A percentile compares a stretch with the other conserved stretches of the same genome.
These are phyloP conservation scores for Cryptosporidium ryanae DNA, from an alignment of 169 alveolate species.

Conservation along the genomic window DNA sequence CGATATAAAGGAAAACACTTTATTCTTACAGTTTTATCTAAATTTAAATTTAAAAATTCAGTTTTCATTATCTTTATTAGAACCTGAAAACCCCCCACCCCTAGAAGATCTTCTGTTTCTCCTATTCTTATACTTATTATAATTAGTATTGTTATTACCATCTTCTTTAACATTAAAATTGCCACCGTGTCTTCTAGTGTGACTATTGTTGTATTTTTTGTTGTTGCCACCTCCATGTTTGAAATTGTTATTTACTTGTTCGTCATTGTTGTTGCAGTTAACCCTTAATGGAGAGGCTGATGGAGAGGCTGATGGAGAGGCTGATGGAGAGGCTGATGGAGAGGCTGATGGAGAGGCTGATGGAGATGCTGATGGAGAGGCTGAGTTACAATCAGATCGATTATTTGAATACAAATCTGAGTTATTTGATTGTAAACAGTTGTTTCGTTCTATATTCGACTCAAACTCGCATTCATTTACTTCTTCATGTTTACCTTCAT, in stretches of 20 bases:
- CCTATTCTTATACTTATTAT: too few relatives aligned
- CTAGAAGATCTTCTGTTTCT: too few relatives aligned
- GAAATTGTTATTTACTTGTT: not conserved
- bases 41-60: not conserved
- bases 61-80: not conserved
- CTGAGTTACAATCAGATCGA: not conserved
- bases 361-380: not conserved
- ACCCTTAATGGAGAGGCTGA: not conserved
- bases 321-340: not conserved
- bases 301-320: not conserved
- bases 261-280: not conserved
- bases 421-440: too few relatives aligned
- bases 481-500: too few relatives aligned
- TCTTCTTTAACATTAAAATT: too few relatives aligned
- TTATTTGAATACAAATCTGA: not conserved
- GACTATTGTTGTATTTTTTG: not conserved
- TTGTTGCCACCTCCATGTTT: not conserved
- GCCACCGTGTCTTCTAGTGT: too few relatives aligned
- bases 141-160: too few relatives aligned
- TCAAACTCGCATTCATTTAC: too few relatives aligned
- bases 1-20: too few relatives aligned
- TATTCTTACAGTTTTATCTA: too few relatives aligned
- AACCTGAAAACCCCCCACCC: not conserved
- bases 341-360: not conserved
- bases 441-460: too few relatives aligned